Evolutionary conservation across 345 rosid species (phyloP).

Genomic region (Melaleuca quinquenervia): DNA sequence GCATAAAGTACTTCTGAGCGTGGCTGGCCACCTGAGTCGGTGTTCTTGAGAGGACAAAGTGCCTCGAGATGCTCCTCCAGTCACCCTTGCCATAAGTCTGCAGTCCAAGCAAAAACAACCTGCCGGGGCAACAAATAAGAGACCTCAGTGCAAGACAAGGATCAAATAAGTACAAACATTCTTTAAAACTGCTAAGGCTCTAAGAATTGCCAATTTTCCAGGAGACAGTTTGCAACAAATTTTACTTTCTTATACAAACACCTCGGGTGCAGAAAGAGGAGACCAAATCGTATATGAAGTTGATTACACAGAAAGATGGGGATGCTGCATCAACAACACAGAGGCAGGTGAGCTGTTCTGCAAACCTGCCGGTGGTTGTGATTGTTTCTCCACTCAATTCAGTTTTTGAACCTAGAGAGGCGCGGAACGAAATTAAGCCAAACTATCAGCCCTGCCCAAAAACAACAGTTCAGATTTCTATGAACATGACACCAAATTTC

Average conservation of each 20-base stretch:
- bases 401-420: neutral
- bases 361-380: neutral
- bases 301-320: neutral
- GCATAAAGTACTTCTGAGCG: slow-evolving; percentile 84
- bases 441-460: neutral
- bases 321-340: neutral
- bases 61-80: slow-evolving; percentile 88
- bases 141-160: neutral
- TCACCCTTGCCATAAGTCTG: slow-evolving; percentile 66
- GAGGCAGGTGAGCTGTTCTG: neutral
- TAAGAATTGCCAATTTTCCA: neutral
- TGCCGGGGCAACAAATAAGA: slow-evolving; percentile 2
- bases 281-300: neutral
- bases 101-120: slow-evolving; percentile 64
- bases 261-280: neutral
- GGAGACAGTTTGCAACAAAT: neutral
- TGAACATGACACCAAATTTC: no score
- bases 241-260: neutral
- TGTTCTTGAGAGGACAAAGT: slow-evolving; percentile 69
- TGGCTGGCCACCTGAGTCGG: slow-evolving; percentile 92
- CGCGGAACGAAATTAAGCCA: neutral
- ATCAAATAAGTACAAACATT: neutral
- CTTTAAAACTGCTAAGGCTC: neutral
- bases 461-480: no score
- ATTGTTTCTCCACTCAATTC: neutral